Base-by-base conservation (phyloP, 768 basidiomycete genomes). In the Krasilnikovozyma curviuscula region DNA sequence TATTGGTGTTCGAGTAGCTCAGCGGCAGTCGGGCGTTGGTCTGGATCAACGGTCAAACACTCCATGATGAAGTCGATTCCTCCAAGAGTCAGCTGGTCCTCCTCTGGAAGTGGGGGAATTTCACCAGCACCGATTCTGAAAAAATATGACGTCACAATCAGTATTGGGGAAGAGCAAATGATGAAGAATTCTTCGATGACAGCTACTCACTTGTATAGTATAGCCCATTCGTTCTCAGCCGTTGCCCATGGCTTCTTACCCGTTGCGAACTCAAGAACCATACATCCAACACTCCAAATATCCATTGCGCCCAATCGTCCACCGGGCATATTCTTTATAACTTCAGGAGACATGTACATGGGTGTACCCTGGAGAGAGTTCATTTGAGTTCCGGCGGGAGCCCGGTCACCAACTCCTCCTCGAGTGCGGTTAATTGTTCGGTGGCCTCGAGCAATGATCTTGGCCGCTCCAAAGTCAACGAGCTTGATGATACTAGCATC, bases 281-380 rank as follows among this genome's bases (percentile, higher is more conserved):
- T 86, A 60, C 93, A 97, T 16, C 93, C 93, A 49, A 95, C 66
- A 21, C 86, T 84, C 93, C 93, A 98, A 37, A 98, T 79, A 62
- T 98, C 93, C 83, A 93, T 93, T 10, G 91, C 85, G 16, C 93
- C 93, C 54, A 83, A 78, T 43, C 81, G 72, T 24, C 88, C 86
- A 13, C 77, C 70, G 54, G 73, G 79, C 57, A 91, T 85, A 57
- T 82, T 93, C 68, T 91, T 84, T 69, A 98, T 97, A 46, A 93
- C 77, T 62, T 98, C 93, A 1, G 93, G 93, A 5, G 89, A 93
- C 85, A 98, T 95, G 65, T 98, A 97, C 91, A 97, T 97, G 0
- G 93, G 93, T 12, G 93, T 98, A 16, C 88, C 91, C 1, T 89
- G 93, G 29, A 98, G 67, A 56, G 82, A 83, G 65, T 86, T 88